A percentile compares a stretch with the other conserved stretches of the same genome.
Conservation (phyloP, 768 basidiomycete species). For the Boletus edulis region DNA sequence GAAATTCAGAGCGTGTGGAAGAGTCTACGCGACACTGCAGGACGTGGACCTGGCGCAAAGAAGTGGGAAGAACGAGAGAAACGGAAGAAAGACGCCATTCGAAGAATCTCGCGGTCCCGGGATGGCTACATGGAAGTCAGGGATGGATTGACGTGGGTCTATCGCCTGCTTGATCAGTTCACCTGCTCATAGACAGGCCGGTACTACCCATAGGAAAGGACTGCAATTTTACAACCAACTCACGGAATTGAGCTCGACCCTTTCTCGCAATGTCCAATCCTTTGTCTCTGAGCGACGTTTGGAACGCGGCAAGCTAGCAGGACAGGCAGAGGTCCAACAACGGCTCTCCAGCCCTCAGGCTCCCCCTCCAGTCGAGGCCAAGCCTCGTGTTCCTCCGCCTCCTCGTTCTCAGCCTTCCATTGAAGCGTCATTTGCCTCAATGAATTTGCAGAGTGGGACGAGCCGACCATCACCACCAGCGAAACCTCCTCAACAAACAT, state of each 20-base stretch:
- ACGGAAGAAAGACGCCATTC: constrained; percentile 69
- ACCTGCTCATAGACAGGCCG: constrained; percentile 2
- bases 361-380: constrained; percentile 42
- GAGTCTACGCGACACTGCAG: constrained; percentile 65
- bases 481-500: constrained; percentile 28
- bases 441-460: constrained; percentile 43
- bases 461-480: constrained; percentile 28
- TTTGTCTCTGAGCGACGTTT: constrained; percentile 63
- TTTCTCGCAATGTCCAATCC: constrained; percentile 55
- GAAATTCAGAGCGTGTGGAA: constrained; percentile 79
- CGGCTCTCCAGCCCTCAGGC: constrained; percentile 47
- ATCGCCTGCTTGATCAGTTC: neutral
- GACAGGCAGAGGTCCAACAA: constrained; percentile 71
- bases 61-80: constrained; percentile 84
- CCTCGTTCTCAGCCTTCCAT: constrained; percentile 39
- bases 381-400: constrained; percentile 48
- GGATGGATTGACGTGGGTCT: constrained; percentile 75
- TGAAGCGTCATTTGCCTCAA: constrained; percentile 53
- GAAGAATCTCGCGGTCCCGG: constrained; percentile 69
- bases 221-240: constrained; percentile 87
- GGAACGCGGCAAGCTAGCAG: constrained; percentile 68
- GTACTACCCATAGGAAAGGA: constrained; percentile 69
- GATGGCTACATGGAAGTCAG: constrained; percentile 87
- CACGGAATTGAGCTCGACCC: constrained; percentile 53
- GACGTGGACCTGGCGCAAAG: constrained; percentile 71